These are phyloP conservation scores for Pseudogymnoascus sp. DNA, from an alignment of 2,329 filamentous ascomycete genomes.

Conservation along the genomic window DNA sequence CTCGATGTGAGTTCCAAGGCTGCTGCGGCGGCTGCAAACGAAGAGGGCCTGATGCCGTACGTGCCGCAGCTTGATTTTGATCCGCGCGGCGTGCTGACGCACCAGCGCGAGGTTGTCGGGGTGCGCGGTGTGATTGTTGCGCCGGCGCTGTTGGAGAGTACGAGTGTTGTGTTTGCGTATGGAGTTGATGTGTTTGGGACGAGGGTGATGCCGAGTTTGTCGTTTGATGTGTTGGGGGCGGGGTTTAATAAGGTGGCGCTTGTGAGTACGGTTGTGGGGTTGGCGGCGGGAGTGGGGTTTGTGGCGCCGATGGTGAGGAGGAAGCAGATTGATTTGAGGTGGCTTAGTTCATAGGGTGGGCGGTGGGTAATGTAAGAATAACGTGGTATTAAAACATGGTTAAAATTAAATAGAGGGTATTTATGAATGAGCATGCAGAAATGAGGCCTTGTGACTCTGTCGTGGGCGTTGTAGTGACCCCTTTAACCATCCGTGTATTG, in stretches of 20 bases:
- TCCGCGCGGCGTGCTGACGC: slow-evolving; percentile 70
- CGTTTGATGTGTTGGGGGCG: slow-evolving; percentile 88
- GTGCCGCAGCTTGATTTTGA: slow-evolving; percentile 73
- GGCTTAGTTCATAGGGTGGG: slow-evolving; percentile 35
- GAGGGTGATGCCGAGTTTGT: slow-evolving; percentile 74
- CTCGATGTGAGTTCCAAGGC: slow-evolving; percentile 59
- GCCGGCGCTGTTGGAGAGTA: slow-evolving; percentile 82
- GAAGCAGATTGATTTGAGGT: slow-evolving; percentile 62
- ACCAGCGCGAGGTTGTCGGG: slow-evolving; percentile 74
- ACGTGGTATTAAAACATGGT: not conserved
- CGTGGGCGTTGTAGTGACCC: not conserved
- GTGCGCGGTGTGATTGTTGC: slow-evolving; percentile 65
- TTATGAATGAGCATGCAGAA: not conserved
- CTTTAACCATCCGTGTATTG: no score
- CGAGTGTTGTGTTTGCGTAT: slow-evolving; percentile 80
- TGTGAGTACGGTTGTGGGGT: slow-evolving; percentile 71
- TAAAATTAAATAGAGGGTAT: slow-evolving; percentile 9
- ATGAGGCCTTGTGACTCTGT: not conserved
- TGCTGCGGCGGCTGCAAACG: slow-evolving; percentile 67
- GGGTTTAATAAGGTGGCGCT: slow-evolving; percentile 89
- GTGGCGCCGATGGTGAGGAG: slow-evolving; percentile 77
- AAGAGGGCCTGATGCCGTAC: slow-evolving; percentile 79
- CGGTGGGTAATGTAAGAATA: not conserved
- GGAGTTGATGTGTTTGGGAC: slow-evolving; percentile 86
- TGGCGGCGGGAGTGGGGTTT: slow-evolving; percentile 68